phyloP scores from a whole-genome alignment of 768 basidiomycete genomes.

The Macrolepiota fuliginosa region DNA sequence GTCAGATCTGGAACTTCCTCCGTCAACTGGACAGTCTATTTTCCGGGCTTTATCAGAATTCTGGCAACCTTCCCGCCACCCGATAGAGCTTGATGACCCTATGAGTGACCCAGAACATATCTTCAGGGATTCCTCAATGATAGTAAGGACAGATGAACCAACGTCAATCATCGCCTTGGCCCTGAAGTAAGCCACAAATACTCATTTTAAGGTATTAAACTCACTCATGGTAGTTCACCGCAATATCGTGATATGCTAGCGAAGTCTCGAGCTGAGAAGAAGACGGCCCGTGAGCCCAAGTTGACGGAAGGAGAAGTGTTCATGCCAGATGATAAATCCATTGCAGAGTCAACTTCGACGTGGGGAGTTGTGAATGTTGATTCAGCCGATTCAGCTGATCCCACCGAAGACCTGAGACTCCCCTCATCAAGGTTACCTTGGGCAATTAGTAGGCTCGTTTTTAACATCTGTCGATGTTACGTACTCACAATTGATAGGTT shows the following conservation, averaged over 20 bases:
- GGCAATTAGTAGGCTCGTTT: constrained; percentile 70
- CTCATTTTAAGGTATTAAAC: constrained; percentile 2
- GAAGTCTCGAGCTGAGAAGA: constrained; percentile 76
- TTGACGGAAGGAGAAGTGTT: constrained; percentile 75
- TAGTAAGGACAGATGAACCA: constrained; percentile 94
- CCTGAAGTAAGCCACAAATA: constrained; percentile 59
- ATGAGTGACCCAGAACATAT: constrained; percentile 87
- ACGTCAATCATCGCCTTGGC: constrained; percentile 97
- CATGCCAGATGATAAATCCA: constrained; percentile 88
- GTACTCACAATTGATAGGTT: constrained; percentile 45
- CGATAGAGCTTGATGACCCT: constrained; percentile 61
- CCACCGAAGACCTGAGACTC: constrained; percentile 72
- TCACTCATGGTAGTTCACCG: constrained; percentile 53
- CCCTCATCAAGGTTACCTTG: constrained; percentile 80
- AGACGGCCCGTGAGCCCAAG: constrained; percentile 56
- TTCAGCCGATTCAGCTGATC: constrained; percentile 58
- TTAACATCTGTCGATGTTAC: constrained; percentile 3
- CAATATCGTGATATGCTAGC: constrained; percentile 79
- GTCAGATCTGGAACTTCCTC: constrained; percentile 49
- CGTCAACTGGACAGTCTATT: constrained; percentile 47
- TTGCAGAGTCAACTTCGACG: constrained; percentile 81
- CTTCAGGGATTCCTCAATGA: constrained; percentile 91
- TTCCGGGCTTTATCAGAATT: constrained; percentile 82
- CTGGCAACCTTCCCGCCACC: constrained; percentile 66
- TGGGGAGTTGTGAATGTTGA: constrained; percentile 94